A percentile compares a stretch with the other conserved stretches of the same genome.
Evolutionary conservation across 2,329 filamentous ascomycete species (phyloP).

Genomic region (Neonectria ditissima): DNA sequence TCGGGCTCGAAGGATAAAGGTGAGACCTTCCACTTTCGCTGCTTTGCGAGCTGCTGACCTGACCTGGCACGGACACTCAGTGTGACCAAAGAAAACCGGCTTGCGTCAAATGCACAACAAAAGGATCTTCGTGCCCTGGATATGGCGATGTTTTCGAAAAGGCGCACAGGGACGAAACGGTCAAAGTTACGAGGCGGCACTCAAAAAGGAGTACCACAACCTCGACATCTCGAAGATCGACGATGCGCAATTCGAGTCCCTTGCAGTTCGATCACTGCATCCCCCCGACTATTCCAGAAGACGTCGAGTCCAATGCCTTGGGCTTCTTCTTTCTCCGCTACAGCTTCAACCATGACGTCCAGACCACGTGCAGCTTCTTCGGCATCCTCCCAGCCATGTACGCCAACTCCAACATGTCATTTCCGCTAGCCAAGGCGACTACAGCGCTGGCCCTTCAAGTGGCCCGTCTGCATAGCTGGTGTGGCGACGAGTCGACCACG

Average conservation of each 20-base stretch:
- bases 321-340: slow-evolving; percentile 19
- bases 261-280: background rate
- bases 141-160: slow-evolving; percentile 9
- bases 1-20: slow-evolving; percentile 2
- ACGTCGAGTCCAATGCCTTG: slow-evolving; percentile 11
- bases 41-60: background rate
- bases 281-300: background rate
- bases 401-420: background rate
- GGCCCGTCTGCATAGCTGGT: slow-evolving; percentile 2
- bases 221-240: background rate
- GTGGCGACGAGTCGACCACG: background rate
- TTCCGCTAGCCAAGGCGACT: slow-evolving; percentile 13
- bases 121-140: background rate
- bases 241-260: background rate
- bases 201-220: background rate
- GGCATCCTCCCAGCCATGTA: slow-evolving; percentile 17
- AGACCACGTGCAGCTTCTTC: slow-evolving; percentile 18
- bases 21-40: background rate
- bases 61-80: background rate
- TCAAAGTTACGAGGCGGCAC: background rate
- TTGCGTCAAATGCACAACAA: background rate
- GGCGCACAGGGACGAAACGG: slow-evolving; percentile 8
- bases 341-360: slow-evolving; percentile 1
- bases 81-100: slow-evolving; percentile 10
- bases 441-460: slow-evolving; percentile 18